Base-by-base conservation (phyloP, 2,329 filamentous ascomycete genomes). In the Colletotrichum trifolii region DNA sequence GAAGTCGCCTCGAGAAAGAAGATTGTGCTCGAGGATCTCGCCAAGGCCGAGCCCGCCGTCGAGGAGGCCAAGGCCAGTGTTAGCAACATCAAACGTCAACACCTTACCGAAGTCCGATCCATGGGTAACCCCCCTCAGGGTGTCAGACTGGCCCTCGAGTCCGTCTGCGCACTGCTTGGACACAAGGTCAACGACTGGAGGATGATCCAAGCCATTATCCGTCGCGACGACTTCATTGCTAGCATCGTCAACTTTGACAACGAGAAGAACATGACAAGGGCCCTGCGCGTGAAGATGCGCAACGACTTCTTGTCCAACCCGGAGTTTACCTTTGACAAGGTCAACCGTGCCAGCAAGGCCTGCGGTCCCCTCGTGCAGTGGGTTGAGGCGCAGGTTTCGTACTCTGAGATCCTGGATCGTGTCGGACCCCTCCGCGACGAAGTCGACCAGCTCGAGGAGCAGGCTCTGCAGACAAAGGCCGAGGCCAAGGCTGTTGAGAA, bases 221-320 rank as follows among this genome's bases (percentile, higher is more conserved):
- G 95, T 72, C 89, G 89, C 62, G 96, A 98, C 73, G 95, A 98
- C 75, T 99, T 99, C 79, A 98, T 99, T 78, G 92, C 94, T 53
- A 97, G 93, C 79, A 99, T 99, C 73, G 92, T 98, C 77, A 94
- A 93, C 77, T 99, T 97, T 74, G 92, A 97, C 82, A 99, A 97
- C 73, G 94, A 96, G 78, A 90, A 85, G 75, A 91, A 96, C 77
- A 98, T 99, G 95, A 99, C 95, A 13, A 91, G 89, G 72, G 80
- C 82, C 34, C 85, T 96, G 70, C 87, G 96, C 54, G 83, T 88
- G 71, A 96, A 93, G 83, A 98, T 99, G 95, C 90, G 92, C 72
- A 92, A 90, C 66, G 94, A 97, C 46, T 99, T 92, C 79, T 81
- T 99, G 67, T 94, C 92, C 12, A 96, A 96, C 76, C 91, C 95